These are phyloP conservation scores for Arthrobotrys iridis DNA, from an alignment of 2,329 filamentous ascomycete genomes.

Conservation along the genomic window DNA sequence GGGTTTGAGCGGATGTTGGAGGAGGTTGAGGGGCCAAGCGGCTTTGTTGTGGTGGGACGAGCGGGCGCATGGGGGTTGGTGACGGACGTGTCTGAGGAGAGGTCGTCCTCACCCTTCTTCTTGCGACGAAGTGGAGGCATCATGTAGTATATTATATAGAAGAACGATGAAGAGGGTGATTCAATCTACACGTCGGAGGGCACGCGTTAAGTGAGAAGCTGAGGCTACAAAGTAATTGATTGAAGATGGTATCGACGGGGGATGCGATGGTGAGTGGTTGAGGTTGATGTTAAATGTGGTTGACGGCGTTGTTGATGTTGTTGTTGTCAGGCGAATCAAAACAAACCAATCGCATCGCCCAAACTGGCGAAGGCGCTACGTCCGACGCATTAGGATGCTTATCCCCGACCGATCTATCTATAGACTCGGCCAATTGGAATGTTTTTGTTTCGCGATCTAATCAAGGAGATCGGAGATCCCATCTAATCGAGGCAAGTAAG, in stretches of 20 bases:
- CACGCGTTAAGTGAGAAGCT: neutral
- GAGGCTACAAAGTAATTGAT: too few relatives aligned
- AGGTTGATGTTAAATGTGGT: neutral
- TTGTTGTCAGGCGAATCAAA: slow-evolving; percentile 19
- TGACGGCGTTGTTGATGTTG: neutral
- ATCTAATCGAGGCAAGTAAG: too few relatives aligned
- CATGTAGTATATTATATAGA: neutral
- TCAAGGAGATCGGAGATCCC: too few relatives aligned
- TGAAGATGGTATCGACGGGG: neutral
- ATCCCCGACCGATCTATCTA: neutral
- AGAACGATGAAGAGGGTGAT: neutral
- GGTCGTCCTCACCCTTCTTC: slow-evolving; percentile 49
- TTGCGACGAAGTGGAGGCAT: slow-evolving; percentile 53
- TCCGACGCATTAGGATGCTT: neutral
- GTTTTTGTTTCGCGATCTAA: too few relatives aligned
- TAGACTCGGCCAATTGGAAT: too few relatives aligned
- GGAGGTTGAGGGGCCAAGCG: slow-evolving; percentile 10
- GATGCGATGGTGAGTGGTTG: neutral
- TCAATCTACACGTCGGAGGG: neutral
- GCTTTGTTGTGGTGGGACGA: slow-evolving; percentile 21
- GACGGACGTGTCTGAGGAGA: slow-evolving; percentile 34
- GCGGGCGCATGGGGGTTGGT: neutral
- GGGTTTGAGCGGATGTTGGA: slow-evolving; percentile 38
- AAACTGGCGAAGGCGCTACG: neutral
- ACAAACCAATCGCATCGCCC: neutral